Conservation (phyloP, 176 grass and related monocot genomes). For the Chrysopogon serrulatus region DNA sequence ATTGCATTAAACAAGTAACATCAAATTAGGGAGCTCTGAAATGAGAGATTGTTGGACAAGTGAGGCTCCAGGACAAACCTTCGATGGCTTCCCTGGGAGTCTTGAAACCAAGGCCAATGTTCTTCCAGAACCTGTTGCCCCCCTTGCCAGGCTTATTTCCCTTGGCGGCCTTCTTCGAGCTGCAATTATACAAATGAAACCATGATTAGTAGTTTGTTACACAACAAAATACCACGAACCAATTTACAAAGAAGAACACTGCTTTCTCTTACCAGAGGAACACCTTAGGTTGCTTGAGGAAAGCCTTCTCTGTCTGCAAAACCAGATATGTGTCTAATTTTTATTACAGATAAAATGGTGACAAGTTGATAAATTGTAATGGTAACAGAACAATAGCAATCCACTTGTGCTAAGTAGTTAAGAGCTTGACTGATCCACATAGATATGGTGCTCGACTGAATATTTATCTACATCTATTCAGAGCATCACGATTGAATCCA, state of each 20-base stretch:
- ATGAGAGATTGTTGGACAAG: background rate
- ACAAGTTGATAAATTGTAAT: background rate
- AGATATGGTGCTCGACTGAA: background rate
- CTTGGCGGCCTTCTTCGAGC: conserved; percentile 18
- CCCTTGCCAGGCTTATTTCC: conserved; percentile 26
- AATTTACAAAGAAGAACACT: background rate
- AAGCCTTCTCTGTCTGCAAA: conserved; percentile 39
- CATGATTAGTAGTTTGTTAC: background rate
- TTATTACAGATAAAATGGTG: background rate
- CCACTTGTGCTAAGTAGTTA: background rate
- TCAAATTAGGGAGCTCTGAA: background rate
- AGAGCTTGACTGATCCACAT: background rate
- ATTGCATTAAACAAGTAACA: background rate
- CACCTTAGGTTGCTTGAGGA: conserved; percentile 39
- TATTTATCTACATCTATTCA: background rate
- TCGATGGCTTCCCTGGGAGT: conserved; percentile 28
- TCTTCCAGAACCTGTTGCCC: conserved; percentile 36
- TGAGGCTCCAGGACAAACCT: background rate
- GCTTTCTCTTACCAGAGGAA: conserved; percentile 34
- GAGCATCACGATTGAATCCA: background rate
- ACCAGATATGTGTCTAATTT: background rate
- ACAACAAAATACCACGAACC: background rate
- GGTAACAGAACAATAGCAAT: background rate
- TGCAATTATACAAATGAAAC: background rate
- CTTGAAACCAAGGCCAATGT: conserved; percentile 29